A percentile compares a stretch with the other conserved stretches of the same genome.
Evolutionary conservation across 306 rosid species (phyloP).

Genomic region (Calophaca sinica): DNA sequence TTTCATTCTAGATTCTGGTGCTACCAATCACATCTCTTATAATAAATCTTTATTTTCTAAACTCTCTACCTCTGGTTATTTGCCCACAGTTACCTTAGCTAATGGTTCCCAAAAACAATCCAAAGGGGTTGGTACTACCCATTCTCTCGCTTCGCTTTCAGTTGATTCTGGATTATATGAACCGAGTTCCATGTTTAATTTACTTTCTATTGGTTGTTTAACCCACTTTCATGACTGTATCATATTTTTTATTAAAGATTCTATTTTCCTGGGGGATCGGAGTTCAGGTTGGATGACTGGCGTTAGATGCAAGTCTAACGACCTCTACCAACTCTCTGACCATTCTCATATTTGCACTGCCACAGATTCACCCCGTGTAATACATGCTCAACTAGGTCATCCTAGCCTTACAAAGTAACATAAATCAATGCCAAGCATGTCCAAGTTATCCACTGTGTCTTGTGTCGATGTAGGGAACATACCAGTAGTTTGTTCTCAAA

Average conservation of each 20-base stretch:
- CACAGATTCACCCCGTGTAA: neutral
- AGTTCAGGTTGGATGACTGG: constrained; percentile 10
- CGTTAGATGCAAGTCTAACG: neutral
- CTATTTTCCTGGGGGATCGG: neutral
- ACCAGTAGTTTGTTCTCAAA: neutral
- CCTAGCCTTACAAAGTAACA: neutral
- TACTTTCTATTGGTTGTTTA: too few species aligned
- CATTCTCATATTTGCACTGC: neutral
- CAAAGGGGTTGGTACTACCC: too few species aligned
- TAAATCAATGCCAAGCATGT: neutral
- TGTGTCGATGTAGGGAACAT: neutral
- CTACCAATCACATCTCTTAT: neutral
- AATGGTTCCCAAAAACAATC: too few species aligned
- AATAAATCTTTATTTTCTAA: neutral
- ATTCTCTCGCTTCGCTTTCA: too few species aligned
- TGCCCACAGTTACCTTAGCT: too few species aligned
- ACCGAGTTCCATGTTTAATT: too few species aligned
- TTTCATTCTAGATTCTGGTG: neutral
- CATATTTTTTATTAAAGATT: too few species aligned
- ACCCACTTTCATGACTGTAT: too few species aligned
- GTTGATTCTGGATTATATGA: too few species aligned
- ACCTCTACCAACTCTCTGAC: neutral
- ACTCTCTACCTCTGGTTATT: neutral
- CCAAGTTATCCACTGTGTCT: neutral
- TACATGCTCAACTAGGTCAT: neutral